phyloP scores from a whole-genome alignment of 768 basidiomycete genomes.

The Boletales sp. region DNA sequence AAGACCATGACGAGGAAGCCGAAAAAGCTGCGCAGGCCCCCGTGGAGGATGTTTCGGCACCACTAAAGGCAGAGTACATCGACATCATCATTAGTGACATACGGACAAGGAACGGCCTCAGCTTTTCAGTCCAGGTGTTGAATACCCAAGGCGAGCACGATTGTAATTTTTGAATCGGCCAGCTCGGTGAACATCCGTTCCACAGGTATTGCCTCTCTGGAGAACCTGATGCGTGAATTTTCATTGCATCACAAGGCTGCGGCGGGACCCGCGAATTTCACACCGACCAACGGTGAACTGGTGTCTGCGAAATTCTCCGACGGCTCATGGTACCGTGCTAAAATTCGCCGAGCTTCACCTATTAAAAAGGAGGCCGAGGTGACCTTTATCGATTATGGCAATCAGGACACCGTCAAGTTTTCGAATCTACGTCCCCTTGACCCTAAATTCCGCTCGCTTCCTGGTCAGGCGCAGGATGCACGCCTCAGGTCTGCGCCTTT shows the following conservation, averaged over 20 bases:
- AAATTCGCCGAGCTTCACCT: constrained; percentile 80
- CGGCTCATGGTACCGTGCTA: constrained; percentile 94
- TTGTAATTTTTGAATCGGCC: not conserved
- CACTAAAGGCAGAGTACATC: constrained; percentile 80
- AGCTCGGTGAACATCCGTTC: constrained; percentile 1
- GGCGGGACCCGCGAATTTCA: constrained; percentile 61
- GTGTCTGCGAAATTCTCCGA: constrained; percentile 95
- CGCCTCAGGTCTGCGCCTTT: constrained; percentile 63
- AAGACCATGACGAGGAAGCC: constrained; percentile 73
- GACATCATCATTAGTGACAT: constrained; percentile 93
- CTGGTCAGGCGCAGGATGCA: constrained; percentile 94
- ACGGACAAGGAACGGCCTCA: constrained; percentile 66
- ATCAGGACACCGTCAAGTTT: constrained; percentile 85
- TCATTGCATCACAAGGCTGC: constrained; percentile 77
- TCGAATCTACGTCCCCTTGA: constrained; percentile 87
- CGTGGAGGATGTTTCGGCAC: constrained; percentile 43
- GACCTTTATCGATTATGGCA: constrained; percentile 93
- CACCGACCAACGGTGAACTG: constrained; percentile 81
- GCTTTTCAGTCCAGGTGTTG: constrained; percentile 90
- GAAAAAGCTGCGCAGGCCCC: constrained; percentile 50
- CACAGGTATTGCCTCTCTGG: constrained; percentile 84
- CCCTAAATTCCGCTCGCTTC: constrained; percentile 81
- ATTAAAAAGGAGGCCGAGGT: constrained; percentile 93
- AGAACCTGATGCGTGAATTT: constrained; percentile 93
- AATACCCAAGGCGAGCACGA: constrained; percentile 75